Evolutionary conservation across 1,284 basidiomycete genomes (phyloP).

Genomic region (Dichomitus squalens): DNA sequence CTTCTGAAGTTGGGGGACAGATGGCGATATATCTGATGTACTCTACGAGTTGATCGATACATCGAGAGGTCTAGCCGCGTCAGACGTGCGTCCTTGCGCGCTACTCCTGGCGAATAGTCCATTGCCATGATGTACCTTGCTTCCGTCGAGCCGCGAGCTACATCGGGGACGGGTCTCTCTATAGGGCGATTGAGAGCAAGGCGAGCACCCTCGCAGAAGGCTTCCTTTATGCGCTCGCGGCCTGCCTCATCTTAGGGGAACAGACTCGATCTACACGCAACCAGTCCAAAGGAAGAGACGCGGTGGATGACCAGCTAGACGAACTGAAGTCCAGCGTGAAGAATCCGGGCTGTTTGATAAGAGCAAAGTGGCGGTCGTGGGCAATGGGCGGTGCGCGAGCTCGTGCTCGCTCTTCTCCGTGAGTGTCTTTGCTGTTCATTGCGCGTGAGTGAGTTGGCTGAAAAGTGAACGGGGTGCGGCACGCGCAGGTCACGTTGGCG

Average conservation of each 20-base stretch:
- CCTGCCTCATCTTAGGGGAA: constrained; percentile 77
- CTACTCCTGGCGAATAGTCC: no score
- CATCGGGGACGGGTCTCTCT: no score
- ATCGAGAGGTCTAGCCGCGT: no score
- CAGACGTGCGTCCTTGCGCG: no score
- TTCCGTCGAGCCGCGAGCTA: no score
- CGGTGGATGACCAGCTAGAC: constrained; percentile 75
- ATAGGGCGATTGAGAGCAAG: constrained; percentile 86
- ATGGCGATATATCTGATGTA: no score
- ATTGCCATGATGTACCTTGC: no score
- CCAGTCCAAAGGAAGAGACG: constrained; percentile 72
- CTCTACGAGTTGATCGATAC: no score
- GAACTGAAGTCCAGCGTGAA: constrained; percentile 46
- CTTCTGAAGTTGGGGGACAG: no score
- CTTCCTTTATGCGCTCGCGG: constrained; percentile 83
- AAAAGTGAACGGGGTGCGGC: neutral
- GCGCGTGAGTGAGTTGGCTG: neutral
- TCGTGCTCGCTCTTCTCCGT: constrained; percentile 66
- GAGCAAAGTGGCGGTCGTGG: constrained; percentile 55
- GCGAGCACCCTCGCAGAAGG: constrained; percentile 86
- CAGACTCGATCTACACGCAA: constrained; percentile 76
- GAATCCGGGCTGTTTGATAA: constrained; percentile 55
- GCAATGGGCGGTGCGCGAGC: constrained; percentile 54
- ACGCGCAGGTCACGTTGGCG: constrained; percentile 56
- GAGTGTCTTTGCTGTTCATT: constrained; percentile 8